Evolutionary conservation across 768 basidiomycete genomes (phyloP).

Genomic region (Nidularia pulvinata): DNA sequence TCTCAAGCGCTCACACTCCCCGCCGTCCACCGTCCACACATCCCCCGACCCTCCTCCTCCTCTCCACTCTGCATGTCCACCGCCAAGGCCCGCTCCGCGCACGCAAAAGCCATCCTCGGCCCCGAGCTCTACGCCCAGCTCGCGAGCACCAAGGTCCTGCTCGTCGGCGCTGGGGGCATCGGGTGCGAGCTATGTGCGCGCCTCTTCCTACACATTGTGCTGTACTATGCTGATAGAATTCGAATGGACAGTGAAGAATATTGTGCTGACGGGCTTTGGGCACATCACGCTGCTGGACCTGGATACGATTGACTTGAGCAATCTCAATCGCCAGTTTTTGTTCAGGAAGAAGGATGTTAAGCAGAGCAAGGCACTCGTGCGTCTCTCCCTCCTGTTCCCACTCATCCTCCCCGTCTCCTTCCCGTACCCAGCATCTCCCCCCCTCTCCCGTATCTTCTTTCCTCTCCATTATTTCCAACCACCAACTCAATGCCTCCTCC

Average conservation of each 20-base stretch:
- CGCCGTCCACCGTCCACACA: no score
- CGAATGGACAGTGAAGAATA: slow-evolving; percentile 83
- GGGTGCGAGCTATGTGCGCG: slow-evolving; percentile 91
- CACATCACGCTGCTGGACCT: slow-evolving; percentile 93
- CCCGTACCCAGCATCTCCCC: slow-evolving; percentile 10
- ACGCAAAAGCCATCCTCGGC: slow-evolving; percentile 83
- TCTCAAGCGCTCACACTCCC: no score
- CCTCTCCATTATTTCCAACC: not conserved
- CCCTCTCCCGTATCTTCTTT: not conserved
- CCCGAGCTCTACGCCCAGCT: slow-evolving; percentile 63
- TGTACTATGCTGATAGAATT: not conserved
- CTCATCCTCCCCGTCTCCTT: not conserved
- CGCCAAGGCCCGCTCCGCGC: slow-evolving; percentile 47
- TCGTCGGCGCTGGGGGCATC: slow-evolving; percentile 97
- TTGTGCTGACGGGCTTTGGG: slow-evolving; percentile 91
- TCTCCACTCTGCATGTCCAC: slow-evolving; percentile 34
- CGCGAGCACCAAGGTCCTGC: slow-evolving; percentile 67
- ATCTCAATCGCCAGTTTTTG: slow-evolving; percentile 95
- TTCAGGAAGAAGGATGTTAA: slow-evolving; percentile 98
- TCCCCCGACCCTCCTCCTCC: no score
- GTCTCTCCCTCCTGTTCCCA: slow-evolving; percentile 10
- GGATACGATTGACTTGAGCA: slow-evolving; percentile 98
- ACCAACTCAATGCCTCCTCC: not conserved
- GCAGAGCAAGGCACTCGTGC: slow-evolving; percentile 90
- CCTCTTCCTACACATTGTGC: not conserved